These are phyloP conservation scores for Madurella mycetomatis DNA, from an alignment of 2,329 filamentous ascomycete species.

Conservation along the genomic window DNA sequence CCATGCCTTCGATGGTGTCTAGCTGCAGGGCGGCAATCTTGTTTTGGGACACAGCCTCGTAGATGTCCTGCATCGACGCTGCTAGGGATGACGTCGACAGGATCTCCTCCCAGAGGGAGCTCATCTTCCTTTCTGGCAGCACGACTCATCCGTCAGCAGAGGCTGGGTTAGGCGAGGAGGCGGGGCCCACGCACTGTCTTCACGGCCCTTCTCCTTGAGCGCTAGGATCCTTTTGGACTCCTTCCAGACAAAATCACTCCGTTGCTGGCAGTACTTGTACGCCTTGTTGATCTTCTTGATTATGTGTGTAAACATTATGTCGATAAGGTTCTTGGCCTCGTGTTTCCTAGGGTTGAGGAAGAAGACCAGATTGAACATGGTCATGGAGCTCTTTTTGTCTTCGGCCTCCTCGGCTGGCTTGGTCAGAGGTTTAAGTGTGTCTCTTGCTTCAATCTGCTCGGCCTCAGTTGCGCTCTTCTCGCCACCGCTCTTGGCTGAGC, in stretches of 20 bases:
- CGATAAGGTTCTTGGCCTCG: slow-evolving; percentile 69
- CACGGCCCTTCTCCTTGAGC: slow-evolving; percentile 76
- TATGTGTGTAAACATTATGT: slow-evolving; percentile 78
- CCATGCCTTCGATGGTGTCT: slow-evolving; percentile 54
- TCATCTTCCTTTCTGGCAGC: slow-evolving; percentile 58
- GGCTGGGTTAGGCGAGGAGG: neutral
- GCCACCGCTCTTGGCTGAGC: slow-evolving; percentile 19
- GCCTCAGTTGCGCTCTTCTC: slow-evolving; percentile 23
- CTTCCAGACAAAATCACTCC: slow-evolving; percentile 84
- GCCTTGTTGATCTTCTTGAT: slow-evolving; percentile 90
- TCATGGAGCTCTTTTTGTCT: slow-evolving; percentile 69
- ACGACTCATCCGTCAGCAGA: slow-evolving; percentile 16
- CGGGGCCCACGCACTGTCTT: slow-evolving; percentile 47
- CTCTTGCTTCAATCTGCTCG: slow-evolving; percentile 32
- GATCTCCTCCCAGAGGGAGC: slow-evolving; percentile 65
- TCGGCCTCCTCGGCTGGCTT: slow-evolving; percentile 46
- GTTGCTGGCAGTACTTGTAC: slow-evolving; percentile 87
- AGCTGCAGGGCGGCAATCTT: slow-evolving; percentile 82
- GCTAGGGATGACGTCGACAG: slow-evolving; percentile 72
- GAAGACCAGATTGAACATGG: slow-evolving; percentile 97
- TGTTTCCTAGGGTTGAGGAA: slow-evolving; percentile 75
- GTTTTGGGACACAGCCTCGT: slow-evolving; percentile 74
- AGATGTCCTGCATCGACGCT: slow-evolving; percentile 76
- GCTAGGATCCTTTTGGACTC: slow-evolving; percentile 79
- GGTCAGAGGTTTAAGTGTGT: slow-evolving; percentile 30